Evolutionary conservation across 2,329 filamentous ascomycete genomes (phyloP).

Genomic region (Botrytis aclada): DNA sequence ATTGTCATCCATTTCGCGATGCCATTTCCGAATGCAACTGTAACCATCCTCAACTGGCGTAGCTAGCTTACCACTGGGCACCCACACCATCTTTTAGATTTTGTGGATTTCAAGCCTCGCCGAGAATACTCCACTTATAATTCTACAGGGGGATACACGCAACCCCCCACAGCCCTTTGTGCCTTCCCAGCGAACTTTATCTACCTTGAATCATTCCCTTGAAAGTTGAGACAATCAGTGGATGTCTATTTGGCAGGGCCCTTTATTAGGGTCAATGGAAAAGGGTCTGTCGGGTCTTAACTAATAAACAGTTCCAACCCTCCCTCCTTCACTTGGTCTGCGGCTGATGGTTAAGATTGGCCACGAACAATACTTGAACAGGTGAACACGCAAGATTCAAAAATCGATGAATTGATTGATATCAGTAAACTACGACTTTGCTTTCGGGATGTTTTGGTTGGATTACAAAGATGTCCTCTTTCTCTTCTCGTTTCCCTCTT

Average conservation of each 20-base stretch:
- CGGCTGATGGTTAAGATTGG: background rate
- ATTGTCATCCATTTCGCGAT: slow-evolving; percentile 16
- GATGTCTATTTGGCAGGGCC: background rate
- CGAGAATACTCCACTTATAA: slow-evolving; percentile 1
- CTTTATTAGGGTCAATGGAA: background rate
- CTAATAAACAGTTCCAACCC: background rate
- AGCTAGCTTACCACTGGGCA: background rate
- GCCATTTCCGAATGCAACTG: slow-evolving; percentile 20
- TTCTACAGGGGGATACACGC: slow-evolving; percentile 3
- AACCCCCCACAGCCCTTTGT: slow-evolving; percentile 10
- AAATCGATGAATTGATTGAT: background rate
- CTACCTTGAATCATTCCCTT: slow-evolving; percentile 2
- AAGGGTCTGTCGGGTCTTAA: background rate
- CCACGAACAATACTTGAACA: background rate
- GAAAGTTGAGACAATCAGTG: slow-evolving; percentile 1
- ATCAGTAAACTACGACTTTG: background rate
- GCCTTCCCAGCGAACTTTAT: slow-evolving; percentile 5
- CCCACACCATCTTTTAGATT: background rate
- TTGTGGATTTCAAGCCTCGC: slow-evolving; percentile 10
- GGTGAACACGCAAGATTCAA: background rate
- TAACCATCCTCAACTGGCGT: slow-evolving; percentile 14
- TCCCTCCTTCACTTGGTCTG: background rate
- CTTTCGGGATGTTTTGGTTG: background rate
- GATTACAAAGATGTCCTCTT: background rate
- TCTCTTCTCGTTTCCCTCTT: background rate